Evolutionary conservation across 306 rosid species (phyloP), one percentile per base, ranked within the genome.

Genomic region (Delonix regia): DNA sequence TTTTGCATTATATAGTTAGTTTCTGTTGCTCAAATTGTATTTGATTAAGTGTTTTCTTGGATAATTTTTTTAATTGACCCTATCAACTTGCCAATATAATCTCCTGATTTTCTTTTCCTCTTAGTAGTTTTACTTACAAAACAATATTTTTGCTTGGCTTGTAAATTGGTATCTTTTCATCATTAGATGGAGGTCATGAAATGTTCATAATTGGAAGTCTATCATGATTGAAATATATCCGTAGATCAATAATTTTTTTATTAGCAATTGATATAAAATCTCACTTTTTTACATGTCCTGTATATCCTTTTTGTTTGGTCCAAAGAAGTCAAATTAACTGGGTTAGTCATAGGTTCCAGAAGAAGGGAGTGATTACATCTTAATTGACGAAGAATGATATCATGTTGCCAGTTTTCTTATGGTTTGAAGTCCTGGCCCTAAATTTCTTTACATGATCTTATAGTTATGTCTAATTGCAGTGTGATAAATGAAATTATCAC

Each of bases 271-370:
- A 42, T 59, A 11, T 56, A 24, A 22, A 0, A 8, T 21, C 14
- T 55, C 1, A 55, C 15, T 55, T 22, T 21, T 55, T 12, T 7
- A 14, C 36, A 24, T 25, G 55, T 45, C 44, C 59, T 21, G 8
- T 67, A 27, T 56, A 14, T 25, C 33, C 48, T 44, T 21, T 13
- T 30, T 66, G 19, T 66, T 74, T 24, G 55, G 28, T 22, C 61
- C 44, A 73, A 44, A 56, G 34, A 67, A 74, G 73, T 65, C 25
- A 19, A 59, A 62, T 70, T 72, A 57, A 14, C 44, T 70, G 45
- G 25, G 66, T 24, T 63, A 36, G 34, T 51, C 47, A 72, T 33
- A 12, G 70, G 38, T 59, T 74, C 44, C 39, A 25, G 65, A 9
- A 57, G 60, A 75, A 75, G 80, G 48, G 45, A 51, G 56, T 51